Base-by-base conservation (phyloP, 306 rosid species). In the Rubus idaeus region DNA sequence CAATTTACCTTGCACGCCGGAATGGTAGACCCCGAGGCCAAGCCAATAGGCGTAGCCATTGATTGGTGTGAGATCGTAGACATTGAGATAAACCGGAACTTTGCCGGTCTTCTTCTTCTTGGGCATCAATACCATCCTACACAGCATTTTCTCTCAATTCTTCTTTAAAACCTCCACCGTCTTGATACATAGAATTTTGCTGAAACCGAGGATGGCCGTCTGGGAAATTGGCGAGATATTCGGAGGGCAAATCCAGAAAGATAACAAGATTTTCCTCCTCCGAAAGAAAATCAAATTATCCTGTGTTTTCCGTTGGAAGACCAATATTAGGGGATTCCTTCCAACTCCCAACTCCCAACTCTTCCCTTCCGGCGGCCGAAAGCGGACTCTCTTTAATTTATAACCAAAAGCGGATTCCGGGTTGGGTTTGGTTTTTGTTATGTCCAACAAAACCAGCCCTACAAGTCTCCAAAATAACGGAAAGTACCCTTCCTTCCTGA, bases 11-110 rank as follows among this genome's bases (percentile, higher is more conserved):
- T 95, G 96, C 26, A 95, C 97, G 5, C 98, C 98, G 4, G 98
- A 95, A 83, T 95, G 98, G 72, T 92, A 95, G 73, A 91, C 91
- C 3, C 98, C 98, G 63, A 95, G 98, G 51, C 98, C 98, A 66
- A 95, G 77, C 98, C 98, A 95, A 79, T 92, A 95, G 0, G 98
- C 96, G 77, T 92, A 95, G 16, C 97, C 97, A 68, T 95, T 95
- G 10, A 95, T 89, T 6, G 97, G 87, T 71, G 98, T 95, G 14
- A 95, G 93, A 68, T 95, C 98, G 75, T 95, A 95, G 6, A 95
- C 99, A 77, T 95, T 95, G 5, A 95, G 87, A 77, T 90, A 77
- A 66, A 95, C 98, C 13, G 98, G 98, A 51, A 86, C 91, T 4
- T 86, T 85, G 41, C 97, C 98, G 5, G 68, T 79, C 80, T 83